Percentiles rank a stretch among this genome's conserved stretches.
phyloP scores from a whole-genome alignment of 2,329 filamentous ascomycete genomes.

The Canariomyces notabilis region DNA sequence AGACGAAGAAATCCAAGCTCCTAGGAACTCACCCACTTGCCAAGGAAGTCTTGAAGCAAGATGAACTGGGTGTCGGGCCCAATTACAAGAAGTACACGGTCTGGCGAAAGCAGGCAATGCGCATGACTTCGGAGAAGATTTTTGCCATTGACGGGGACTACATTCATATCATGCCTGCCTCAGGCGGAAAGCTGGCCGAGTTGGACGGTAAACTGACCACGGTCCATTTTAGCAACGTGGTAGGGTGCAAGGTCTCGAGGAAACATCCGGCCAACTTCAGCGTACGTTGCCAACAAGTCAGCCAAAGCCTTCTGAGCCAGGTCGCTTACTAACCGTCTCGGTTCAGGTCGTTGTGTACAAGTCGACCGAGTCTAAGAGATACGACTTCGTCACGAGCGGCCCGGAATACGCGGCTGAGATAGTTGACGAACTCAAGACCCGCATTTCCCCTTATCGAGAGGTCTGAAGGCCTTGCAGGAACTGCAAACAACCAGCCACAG shows the following conservation, averaged over 20 bases:
- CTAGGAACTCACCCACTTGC: conserved; percentile 62
- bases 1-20: conserved; percentile 47
- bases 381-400: conserved; percentile 77
- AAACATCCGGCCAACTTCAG: conserved; percentile 79
- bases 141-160: conserved; percentile 81
- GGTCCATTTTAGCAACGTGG: conserved; percentile 75
- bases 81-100: conserved; percentile 75
- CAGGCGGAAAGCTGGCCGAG: conserved; percentile 60
- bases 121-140: conserved; percentile 71
- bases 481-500: not conserved
- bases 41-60: conserved; percentile 55
- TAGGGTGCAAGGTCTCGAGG: conserved; percentile 75
- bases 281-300: conserved; percentile 38
- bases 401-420: conserved; percentile 72
- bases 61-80: conserved; percentile 49
- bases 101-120: conserved; percentile 77
- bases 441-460: conserved; percentile 61
- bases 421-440: conserved; percentile 71
- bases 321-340: not conserved
- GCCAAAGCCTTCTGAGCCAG: not conserved
- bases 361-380: conserved; percentile 70
- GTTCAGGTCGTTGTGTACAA: conserved; percentile 64
- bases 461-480: conserved; percentile 31
- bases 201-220: conserved; percentile 68
- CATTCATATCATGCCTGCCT: conserved; percentile 74